A percentile compares a stretch with the other conserved stretches of the same genome.
phyloP scores from a whole-genome alignment of 2,329 filamentous ascomycete species.

The Emmonsia crescens region DNA sequence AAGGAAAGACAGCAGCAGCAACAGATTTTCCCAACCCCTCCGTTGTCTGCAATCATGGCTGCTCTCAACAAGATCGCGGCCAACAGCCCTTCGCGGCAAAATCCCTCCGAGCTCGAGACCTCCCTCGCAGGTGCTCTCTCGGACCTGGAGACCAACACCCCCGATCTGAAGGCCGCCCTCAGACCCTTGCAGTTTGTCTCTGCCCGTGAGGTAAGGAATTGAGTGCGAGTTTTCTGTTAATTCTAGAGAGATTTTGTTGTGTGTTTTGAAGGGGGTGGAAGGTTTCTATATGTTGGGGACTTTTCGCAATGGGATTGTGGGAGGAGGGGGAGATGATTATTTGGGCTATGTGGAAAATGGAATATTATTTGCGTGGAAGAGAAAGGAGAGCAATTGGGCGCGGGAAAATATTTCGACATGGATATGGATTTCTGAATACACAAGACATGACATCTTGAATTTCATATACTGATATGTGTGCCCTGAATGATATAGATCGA shows the following conservation, averaged over 20 bases:
- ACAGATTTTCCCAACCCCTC: conserved; percentile 5
- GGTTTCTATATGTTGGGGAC: neutral
- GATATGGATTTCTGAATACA: conserved; percentile 12
- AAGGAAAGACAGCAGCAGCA: conserved; percentile 12
- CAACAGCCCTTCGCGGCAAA: conserved; percentile 93
- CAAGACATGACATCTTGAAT: neutral
- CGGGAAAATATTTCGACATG: neutral
- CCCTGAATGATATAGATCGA: conserved; percentile 63
- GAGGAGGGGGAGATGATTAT: neutral
- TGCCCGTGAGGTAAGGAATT: conserved; percentile 85
- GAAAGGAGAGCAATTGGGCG: neutral
- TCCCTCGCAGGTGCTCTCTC: conserved; percentile 94
- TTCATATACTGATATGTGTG: conserved; percentile 19
- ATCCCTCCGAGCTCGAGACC: conserved; percentile 94
- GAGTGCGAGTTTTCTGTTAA: neutral
- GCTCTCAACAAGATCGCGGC: conserved; percentile 95
- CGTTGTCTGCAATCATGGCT: conserved; percentile 48
- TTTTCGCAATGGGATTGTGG: neutral
- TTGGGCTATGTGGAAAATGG: neutral
- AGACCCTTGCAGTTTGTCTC: conserved; percentile 97
- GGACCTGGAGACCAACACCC: conserved; percentile 98
- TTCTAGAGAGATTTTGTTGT: neutral
- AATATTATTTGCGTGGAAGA: neutral
- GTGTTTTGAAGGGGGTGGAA: neutral
- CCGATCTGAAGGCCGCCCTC: conserved; percentile 92